These are phyloP conservation scores for Sedum album DNA, from an alignment of 164 flowering plant species.

Conservation along the genomic window DNA sequence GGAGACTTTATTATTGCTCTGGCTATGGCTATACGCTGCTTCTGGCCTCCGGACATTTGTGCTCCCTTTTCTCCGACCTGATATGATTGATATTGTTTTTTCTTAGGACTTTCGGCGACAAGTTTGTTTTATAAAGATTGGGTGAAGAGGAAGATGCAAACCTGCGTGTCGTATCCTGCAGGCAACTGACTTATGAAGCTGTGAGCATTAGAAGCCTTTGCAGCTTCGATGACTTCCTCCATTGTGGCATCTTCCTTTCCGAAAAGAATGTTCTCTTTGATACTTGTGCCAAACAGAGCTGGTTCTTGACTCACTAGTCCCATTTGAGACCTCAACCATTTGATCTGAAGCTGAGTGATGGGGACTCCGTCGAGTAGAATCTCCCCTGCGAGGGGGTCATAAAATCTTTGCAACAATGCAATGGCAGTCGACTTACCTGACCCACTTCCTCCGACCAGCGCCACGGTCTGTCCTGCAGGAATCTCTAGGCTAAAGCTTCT, in stretches of 20 bases:
- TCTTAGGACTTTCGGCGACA: neutral
- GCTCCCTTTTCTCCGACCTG: constrained; percentile 82
- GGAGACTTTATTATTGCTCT: constrained; percentile 68
- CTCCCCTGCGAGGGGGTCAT: constrained; percentile 66
- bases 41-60: constrained; percentile 89
- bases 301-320: constrained; percentile 95
- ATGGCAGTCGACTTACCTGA: constrained; percentile 82
- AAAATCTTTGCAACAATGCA: constrained; percentile 63
- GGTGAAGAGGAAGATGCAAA: neutral
- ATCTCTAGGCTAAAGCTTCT: constrained; percentile 38
- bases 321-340: constrained; percentile 91
- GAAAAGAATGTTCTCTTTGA: constrained; percentile 74
- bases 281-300: constrained; percentile 66
- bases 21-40: constrained; percentile 83
- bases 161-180: constrained; percentile 56
- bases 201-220: constrained; percentile 83
- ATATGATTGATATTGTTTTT: constrained; percentile 1
- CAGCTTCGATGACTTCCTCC: constrained; percentile 61
- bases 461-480: constrained; percentile 69
- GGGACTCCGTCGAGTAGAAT: constrained; percentile 57
- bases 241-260: constrained; percentile 71
- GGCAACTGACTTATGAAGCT: constrained; percentile 64
- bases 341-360: constrained; percentile 57
- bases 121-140: neutral
- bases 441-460: constrained; percentile 82